A percentile compares a stretch with the other conserved stretches of the same genome.
Evolutionary conservation across 2,329 filamentous ascomycete genomes (phyloP).

Genomic region (Xylaria multiplex): DNA sequence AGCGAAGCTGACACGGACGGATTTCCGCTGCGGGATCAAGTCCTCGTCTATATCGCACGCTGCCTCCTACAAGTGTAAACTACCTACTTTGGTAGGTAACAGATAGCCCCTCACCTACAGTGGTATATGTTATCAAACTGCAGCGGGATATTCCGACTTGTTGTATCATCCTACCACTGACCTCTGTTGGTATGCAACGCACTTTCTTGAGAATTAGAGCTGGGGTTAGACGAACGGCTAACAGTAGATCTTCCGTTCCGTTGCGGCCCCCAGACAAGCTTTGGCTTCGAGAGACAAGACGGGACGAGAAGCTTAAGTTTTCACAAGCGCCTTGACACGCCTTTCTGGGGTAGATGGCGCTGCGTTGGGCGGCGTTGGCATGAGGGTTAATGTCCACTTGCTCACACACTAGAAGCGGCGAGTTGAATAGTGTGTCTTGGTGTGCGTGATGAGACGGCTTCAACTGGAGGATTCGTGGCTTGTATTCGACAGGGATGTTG

Average conservation of each 20-base stretch:
- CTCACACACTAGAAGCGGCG: neutral
- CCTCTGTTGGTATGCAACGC: neutral
- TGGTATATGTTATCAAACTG: neutral
- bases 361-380: neutral
- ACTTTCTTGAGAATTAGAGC: neutral
- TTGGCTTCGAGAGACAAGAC: conserved; percentile 24
- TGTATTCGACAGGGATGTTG: conserved; percentile 16
- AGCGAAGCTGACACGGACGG: conserved; percentile 18
- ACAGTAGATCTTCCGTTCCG: conserved; percentile 21
- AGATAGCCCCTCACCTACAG: neutral
- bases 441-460: neutral
- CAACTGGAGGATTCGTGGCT: conserved; percentile 27
- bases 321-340: conserved; percentile 26
- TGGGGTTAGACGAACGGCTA: conserved; percentile 10
- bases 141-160: conserved; percentile 1
- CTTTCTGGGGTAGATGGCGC: conserved; percentile 17
- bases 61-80: neutral
- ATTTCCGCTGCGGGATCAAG: conserved; percentile 3
- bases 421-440: conserved; percentile 13
- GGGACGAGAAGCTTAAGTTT: conserved; percentile 27
- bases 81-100: neutral
- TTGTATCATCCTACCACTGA: neutral
- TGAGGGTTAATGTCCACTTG: conserved; percentile 14
- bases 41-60: neutral
- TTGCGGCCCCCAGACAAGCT: conserved; percentile 19